Evolutionary conservation across 1,284 basidiomycete genomes (phyloP).

Genomic region (Veloboletus limbatus): DNA sequence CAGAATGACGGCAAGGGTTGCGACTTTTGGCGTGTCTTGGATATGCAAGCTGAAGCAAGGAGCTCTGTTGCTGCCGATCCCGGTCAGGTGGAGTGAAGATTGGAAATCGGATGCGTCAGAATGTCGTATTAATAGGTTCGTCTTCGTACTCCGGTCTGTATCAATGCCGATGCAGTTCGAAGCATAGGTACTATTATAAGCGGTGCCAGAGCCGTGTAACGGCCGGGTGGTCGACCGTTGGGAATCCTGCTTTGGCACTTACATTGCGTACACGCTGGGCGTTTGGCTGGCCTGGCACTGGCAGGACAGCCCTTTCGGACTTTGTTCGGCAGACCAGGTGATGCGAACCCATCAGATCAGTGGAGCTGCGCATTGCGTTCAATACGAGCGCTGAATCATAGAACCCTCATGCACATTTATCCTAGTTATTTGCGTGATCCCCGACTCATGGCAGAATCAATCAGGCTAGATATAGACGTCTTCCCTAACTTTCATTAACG

Average conservation of each 20-base stretch:
- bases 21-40: slow-evolving; percentile 76
- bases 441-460: slow-evolving; percentile 8
- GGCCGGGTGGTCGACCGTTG: no score
- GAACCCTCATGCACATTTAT: not conserved
- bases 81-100: slow-evolving; percentile 21
- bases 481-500: slow-evolving; percentile 6
- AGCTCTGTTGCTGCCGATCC: slow-evolving; percentile 44
- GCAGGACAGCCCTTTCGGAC: not conserved
- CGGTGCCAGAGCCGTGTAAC: no score
- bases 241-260: no score
- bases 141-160: no score
- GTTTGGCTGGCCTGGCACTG: not conserved
- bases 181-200: no score
- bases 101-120: slow-evolving; percentile 17
- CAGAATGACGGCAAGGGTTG: slow-evolving; percentile 86
- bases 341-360: no score
- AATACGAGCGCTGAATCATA: slow-evolving; percentile 1
- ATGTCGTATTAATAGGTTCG: slow-evolving; percentile 30
- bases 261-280: not conserved
- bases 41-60: slow-evolving; percentile 72
- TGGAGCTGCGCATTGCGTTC: not conserved
- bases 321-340: slow-evolving; percentile 2
- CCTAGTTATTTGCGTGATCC: no score
- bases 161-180: no score
- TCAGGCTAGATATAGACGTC: slow-evolving; percentile 13